Conservation (phyloP, 768 basidiomycete species). For the Trametes sanguinea region DNA sequence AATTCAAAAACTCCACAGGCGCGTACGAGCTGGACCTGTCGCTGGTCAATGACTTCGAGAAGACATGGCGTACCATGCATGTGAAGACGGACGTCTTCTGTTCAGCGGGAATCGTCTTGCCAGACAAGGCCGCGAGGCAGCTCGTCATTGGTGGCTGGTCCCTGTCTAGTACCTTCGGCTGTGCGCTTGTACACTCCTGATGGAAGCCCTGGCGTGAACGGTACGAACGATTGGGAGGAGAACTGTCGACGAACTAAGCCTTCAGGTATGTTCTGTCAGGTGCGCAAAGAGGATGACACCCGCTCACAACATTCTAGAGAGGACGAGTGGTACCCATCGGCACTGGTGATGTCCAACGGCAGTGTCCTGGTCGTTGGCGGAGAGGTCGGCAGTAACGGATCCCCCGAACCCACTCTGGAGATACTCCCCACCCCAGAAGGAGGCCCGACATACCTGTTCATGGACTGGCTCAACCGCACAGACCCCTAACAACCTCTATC, state of each 20-base stretch:
- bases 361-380: slow-evolving; percentile 75
- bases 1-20: slow-evolving; percentile 66
- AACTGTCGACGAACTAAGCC: slow-evolving; percentile 52
- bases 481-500: slow-evolving; percentile 83
- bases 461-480: slow-evolving; percentile 70
- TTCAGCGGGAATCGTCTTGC: slow-evolving; percentile 69
- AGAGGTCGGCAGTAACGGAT: slow-evolving; percentile 68
- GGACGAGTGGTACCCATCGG: slow-evolving; percentile 76
- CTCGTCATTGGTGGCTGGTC: slow-evolving; percentile 76
- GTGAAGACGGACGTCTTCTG: slow-evolving; percentile 81
- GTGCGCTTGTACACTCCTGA: slow-evolving; percentile 73
- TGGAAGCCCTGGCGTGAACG: slow-evolving; percentile 66
- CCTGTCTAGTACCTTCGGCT: slow-evolving; percentile 66
- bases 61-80: slow-evolving; percentile 77
- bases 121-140: slow-evolving; percentile 69
- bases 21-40: slow-evolving; percentile 77
- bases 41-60: slow-evolving; percentile 43
- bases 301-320: slow-evolving; percentile 36
- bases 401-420: slow-evolving; percentile 69
- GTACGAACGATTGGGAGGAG: slow-evolving; percentile 82
- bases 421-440: slow-evolving; percentile 67
- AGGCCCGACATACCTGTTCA: slow-evolving; percentile 57
- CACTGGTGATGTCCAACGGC: slow-evolving; percentile 72
- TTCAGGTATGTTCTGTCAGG: slow-evolving; percentile 51
- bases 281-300: neutral